phyloP scores from a whole-genome alignment of 2,329 filamentous ascomycete species.

The Xylaria arbuscula region DNA sequence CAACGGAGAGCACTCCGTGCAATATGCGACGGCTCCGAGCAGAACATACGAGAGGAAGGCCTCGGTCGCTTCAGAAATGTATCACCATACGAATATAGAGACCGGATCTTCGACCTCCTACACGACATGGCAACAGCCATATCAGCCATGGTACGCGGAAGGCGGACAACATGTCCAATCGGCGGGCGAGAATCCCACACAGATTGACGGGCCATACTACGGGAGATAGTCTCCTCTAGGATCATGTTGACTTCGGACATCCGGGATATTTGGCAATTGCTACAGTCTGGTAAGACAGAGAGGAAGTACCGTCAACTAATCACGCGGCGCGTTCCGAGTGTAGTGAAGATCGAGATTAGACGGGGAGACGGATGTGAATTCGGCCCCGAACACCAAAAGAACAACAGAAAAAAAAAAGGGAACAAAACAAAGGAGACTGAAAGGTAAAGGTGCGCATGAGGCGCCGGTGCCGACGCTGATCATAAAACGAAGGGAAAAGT shows the following conservation, averaged over 20 bases:
- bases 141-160: conserved; percentile 52
- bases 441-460: neutral
- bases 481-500: neutral
- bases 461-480: neutral
- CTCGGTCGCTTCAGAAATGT: conserved; percentile 58
- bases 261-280: neutral
- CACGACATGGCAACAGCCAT: conserved; percentile 59
- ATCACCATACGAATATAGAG: conserved; percentile 50
- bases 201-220: conserved; percentile 33
- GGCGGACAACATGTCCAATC: conserved; percentile 44
- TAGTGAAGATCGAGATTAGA: neutral
- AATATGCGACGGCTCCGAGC: conserved; percentile 53
- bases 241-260: neutral
- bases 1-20: conserved; percentile 56
- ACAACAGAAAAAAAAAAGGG: neutral
- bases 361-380: neutral
- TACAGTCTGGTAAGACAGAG: neutral
- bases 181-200: conserved; percentile 39
- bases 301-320: neutral
- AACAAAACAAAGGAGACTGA: neutral
- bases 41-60: conserved; percentile 58
- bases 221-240: conserved; percentile 18
- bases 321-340: neutral
- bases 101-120: conserved; percentile 52
- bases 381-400: neutral